Evolutionary conservation across 371 early-diverging fungal genomes (phyloP), one percentile per base, ranked within the genome.

Genomic region (Rhizopus arrhizus): DNA sequence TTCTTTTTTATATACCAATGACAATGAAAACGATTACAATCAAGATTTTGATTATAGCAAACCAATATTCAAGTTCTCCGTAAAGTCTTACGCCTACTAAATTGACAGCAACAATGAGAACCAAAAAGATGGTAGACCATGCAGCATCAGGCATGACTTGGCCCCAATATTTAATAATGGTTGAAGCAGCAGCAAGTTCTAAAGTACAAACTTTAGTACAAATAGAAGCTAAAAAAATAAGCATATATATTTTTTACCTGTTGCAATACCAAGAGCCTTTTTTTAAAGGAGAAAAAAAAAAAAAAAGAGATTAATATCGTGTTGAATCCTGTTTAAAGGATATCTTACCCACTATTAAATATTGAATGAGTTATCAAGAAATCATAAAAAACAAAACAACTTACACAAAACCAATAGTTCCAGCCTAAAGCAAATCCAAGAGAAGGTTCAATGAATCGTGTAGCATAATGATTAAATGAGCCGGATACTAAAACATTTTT

Each of bases 381-480:
- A 22, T 29, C 31, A 48, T 3, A 28, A 22, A 29, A 7, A 29
- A 48, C 74, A 65, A 34, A 29, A 32, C 81, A 83, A 11, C 84
- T 83, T 55, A 88, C 72, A 35, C 38, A 60, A 53, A 52, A 74
- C 91, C 92, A 92, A 73, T 94, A 89, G 63, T 86, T 89, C 92
- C 89, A 93, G 47, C 92, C 94, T 33, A 93, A 76, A 34, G 91
- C 88, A 72, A 92, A 92, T 0, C 89, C 91, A 29, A 91, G 75
- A 5, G 92, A 84, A 7, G 89, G 90, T 63, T 93, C 94, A 41
- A 93, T 80, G 58, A 93, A 95, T 12, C 91, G 82, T 3, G 85
- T 79, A n/a, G 90, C 93, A 73, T 90, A 91, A 33, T 87, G 85
- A 59, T 90, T 91, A 80, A 95, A 93, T 1, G 91, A 87, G 35